Base-by-base conservation (phyloP, 2,329 filamentous ascomycete genomes). In the Xylariaceae sp. region DNA sequence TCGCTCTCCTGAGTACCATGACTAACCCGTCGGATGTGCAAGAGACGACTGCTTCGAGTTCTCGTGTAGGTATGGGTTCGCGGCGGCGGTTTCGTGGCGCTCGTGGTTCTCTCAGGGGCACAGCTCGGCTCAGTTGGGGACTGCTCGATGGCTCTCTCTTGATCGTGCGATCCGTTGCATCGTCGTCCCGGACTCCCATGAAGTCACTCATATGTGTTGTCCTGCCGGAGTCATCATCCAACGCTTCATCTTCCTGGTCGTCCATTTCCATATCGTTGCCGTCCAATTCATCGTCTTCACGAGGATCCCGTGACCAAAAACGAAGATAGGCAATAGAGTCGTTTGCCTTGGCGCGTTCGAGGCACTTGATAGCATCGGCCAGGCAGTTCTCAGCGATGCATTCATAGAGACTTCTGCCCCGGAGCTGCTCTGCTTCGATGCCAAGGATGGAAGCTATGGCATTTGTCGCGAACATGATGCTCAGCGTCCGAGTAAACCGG, bases 241-340 rank as follows among this genome's bases (percentile, higher is more conserved):
- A 69, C 56, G 71, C 70, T 23, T 72, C 69, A 18, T 80, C 78
- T 48, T 78, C 78, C 44, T 74, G 78, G 6, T 75, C 76, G 37
- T 76, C 75, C 78, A 76, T 76, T 18, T 76, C 74, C 34, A 78
- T 72, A 17, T 73, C 72, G 9, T 73, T 74, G 9, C 75, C 73
- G 8, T 78, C 74, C 15, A 73, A 72, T 47, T 76, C 71, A 9
- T 82, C 80, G 34, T 79, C 80, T 58, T 81, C 77, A 35, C 87
- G 80, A 15, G 90, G 90, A 70, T 94, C 88, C 56, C 89, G 82
- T 68, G 89, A 93, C 82, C 86, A 90, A 72, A 95, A 96, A 15
- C 91, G 88, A 60, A 96, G 78, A 68, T 96, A 95, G 1, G 91
- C 90, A 68, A 95, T 94, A 1, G 91, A 95, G 71, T 96, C 90